Percentiles rank a stretch among this genome's conserved stretches.
phyloP scores from a whole-genome alignment of 768 basidiomycete genomes.

The Suillus subaureus region DNA sequence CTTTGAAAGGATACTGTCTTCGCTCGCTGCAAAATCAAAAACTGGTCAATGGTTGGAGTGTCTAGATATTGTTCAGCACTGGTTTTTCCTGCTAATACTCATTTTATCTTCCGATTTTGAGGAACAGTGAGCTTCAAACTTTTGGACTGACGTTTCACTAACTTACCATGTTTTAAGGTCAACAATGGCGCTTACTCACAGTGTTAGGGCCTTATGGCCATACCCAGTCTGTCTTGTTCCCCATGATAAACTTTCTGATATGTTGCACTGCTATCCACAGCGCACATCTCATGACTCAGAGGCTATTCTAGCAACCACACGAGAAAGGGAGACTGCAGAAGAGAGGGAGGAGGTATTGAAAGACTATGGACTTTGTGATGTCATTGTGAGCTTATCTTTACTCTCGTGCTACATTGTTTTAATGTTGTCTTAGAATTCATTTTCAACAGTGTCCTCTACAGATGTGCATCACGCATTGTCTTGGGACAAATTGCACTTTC shows the following conservation, averaged over 20 bases:
- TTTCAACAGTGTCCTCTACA: constrained; percentile 36
- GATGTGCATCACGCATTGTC: constrained; percentile 37
- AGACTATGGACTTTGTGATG: background rate
- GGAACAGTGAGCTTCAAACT: background rate
- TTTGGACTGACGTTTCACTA: background rate
- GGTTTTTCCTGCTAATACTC: background rate
- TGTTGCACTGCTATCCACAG: background rate
- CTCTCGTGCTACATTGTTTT: background rate
- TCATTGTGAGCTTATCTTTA: background rate
- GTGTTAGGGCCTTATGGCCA: background rate
- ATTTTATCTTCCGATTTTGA: background rate
- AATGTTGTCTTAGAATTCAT: constrained; percentile 27
- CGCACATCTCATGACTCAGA: background rate
- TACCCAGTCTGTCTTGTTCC: background rate
- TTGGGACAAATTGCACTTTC: constrained; percentile 43
- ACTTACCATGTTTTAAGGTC: background rate
- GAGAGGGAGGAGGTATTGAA: background rate
- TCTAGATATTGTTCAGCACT: background rate
- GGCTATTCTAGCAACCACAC: background rate
- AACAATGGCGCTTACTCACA: background rate
- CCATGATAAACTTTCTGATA: background rate
- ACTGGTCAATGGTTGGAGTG: background rate
- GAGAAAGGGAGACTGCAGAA: background rate
- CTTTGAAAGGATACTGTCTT: background rate
- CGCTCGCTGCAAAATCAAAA: background rate